phyloP scores from a whole-genome alignment of 192 early-diverging fungal species.

The Coemansia sp. region DNA sequence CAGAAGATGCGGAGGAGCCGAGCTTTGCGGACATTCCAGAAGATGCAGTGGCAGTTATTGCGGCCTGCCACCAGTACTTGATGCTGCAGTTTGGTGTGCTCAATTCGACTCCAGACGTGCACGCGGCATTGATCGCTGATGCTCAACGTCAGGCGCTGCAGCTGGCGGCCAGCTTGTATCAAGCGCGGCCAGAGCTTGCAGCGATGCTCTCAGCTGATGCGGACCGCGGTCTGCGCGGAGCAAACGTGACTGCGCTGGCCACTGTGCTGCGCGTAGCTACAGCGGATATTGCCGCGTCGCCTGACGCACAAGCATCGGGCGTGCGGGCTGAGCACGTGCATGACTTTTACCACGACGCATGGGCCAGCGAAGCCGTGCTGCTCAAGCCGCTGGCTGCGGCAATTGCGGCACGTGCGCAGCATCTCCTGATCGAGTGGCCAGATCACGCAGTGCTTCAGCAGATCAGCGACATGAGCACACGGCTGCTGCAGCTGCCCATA shows the following conservation, averaged over 20 bases:
- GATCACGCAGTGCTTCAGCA: slow-evolving; percentile 87
- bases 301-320: slow-evolving; percentile 13
- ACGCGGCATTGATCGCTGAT: slow-evolving; percentile 9
- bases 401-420: slow-evolving; percentile 60
- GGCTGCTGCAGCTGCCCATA: slow-evolving; percentile 68
- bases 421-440: slow-evolving; percentile 81
- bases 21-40: slow-evolving; percentile 53
- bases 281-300: background rate
- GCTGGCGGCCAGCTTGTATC: slow-evolving; percentile 26
- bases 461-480: slow-evolving; percentile 61
- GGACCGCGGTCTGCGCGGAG: slow-evolving; percentile 29
- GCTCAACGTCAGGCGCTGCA: slow-evolving; percentile 30
- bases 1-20: slow-evolving; percentile 32
- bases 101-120: slow-evolving; percentile 11
- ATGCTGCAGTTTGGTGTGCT: slow-evolving; percentile 52
- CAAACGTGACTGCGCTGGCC: slow-evolving; percentile 30
- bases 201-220: slow-evolving; percentile 3
- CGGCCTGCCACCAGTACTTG: slow-evolving; percentile 55
- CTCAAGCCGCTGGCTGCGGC: slow-evolving; percentile 62
- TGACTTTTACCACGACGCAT: slow-evolving; percentile 89
- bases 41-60: slow-evolving; percentile 50
- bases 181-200: slow-evolving; percentile 16
- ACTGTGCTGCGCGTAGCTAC: slow-evolving; percentile 31
- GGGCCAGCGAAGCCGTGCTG: slow-evolving; percentile 69
- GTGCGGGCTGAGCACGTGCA: slow-evolving; percentile 54